Evolutionary conservation across 148 eudicot genomes (phyloP).

Genomic region (Gaultheria prostrata): DNA sequence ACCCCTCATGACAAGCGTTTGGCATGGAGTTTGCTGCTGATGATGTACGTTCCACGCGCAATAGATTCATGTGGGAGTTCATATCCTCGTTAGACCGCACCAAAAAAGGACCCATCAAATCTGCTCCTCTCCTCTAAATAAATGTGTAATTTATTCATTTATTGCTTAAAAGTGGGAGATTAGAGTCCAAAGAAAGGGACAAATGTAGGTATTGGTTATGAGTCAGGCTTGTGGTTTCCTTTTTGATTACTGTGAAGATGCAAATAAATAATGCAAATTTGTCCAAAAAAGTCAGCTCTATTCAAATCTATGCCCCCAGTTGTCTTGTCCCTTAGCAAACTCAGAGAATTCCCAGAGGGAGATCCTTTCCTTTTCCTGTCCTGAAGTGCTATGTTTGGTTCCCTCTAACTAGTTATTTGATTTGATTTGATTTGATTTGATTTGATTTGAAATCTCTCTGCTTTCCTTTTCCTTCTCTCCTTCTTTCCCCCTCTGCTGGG

Average conservation of each 20-base stretch:
- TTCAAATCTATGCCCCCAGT: conserved; percentile 29
- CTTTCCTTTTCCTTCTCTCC: not conserved
- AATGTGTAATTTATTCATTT: not conserved
- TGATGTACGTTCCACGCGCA: conserved; percentile 13
- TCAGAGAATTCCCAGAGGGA: not conserved
- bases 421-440: not conserved
- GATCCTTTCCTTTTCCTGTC: conserved; percentile 9
- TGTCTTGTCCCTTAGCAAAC: conserved; percentile 22
- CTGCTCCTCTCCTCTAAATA: conserved; percentile 9
- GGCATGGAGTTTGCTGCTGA: not conserved
- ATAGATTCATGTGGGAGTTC: conserved; percentile 4
- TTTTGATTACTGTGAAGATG: conserved; percentile 8
- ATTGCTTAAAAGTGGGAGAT: conserved; percentile 9
- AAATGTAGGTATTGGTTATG: conserved; percentile 54
- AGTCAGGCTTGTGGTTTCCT: conserved; percentile 27
- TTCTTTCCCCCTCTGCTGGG: conserved; percentile 17
- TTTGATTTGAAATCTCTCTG: conserved; percentile 1
- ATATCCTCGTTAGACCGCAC: conserved; percentile 16
- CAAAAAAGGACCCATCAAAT: conserved; percentile 33
- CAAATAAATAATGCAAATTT: not conserved
- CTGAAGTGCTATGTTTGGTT: not conserved
- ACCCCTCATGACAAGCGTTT: no score
- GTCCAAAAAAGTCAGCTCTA: conserved; percentile 57
- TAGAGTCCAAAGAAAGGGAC: conserved; percentile 11
- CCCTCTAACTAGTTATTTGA: not conserved